Evolutionary conservation across 2,329 filamentous ascomycete species (phyloP), one percentile per base, ranked within the genome.

Genomic region (Drechmeria coniospora): DNA sequence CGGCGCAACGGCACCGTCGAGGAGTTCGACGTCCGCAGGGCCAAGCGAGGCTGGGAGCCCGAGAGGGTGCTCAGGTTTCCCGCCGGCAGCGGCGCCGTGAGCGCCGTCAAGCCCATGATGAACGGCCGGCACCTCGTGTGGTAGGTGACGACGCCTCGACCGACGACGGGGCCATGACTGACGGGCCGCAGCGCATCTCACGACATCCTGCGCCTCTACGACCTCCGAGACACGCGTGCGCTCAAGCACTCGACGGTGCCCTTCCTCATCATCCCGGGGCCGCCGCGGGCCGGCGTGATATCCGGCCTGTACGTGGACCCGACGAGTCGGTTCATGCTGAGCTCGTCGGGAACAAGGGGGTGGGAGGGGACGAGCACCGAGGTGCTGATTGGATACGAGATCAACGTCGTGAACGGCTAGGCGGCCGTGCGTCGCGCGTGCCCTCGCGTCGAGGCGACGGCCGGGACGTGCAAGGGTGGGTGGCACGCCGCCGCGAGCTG

Each of bases 251-350:
- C 81, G 0, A 75, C 78, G 0, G 83, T 92, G 0, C 90, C 90
- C 0, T 98, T 95, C 51, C 66, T 93, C n/a, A 94, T 98, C 39
- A 77, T 98, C 15, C 90, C 90, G 0, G 90, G 90, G 0, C 90
- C 72, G 0, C 72, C 72, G 0, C 51, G 83, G 11, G 86, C 86
- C 0, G 87, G 87, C 24, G 82, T 92, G 23, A 87, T 94, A 23
- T 82, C 79, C 0, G 74, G 79, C 34, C 57, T 95, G 8, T 90
- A 87, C 44, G 64, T 94, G 25, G 90, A 98, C 49, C 80, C 80
- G 4, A 80, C 82, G 0, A 87, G 82, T 47, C 68, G 74, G 12
- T 95, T 86, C 47, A 87, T 98, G 78, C 68, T 98, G 19, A 87
- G 81, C 2, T 81, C 83, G 1, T 86, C 82, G 4, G 90, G 90